Percentiles rank a stretch among this genome's conserved stretches.
phyloP scores from a whole-genome alignment of 2,329 filamentous ascomycete genomes.

The Ascochyta lentis region DNA sequence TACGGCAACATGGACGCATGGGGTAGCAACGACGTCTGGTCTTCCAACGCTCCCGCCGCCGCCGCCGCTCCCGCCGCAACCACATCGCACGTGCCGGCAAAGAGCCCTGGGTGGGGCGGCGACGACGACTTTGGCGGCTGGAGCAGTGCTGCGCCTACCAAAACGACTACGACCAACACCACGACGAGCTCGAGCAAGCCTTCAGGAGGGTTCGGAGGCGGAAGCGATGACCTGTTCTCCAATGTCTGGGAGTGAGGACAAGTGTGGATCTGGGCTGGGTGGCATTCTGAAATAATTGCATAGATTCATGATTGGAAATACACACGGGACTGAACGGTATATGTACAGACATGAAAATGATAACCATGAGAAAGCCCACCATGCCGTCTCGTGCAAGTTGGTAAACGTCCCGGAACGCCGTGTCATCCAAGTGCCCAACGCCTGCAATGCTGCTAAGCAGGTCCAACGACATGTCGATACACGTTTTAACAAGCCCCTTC shows the following conservation, averaged over 20 bases:
- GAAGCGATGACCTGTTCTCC: constrained; percentile 83
- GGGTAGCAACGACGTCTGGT: constrained; percentile 85
- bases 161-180: constrained; percentile 54
- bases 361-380: neutral
- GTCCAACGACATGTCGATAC: too few relatives aligned
- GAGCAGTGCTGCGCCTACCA: constrained; percentile 75
- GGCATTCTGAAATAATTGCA: constrained; percentile 11
- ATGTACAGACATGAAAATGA: constrained; percentile 4
- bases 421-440: too few relatives aligned
- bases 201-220: constrained; percentile 61
- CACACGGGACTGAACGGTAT: neutral
- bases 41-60: constrained; percentile 65
- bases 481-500: too few relatives aligned
- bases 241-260: constrained; percentile 84
- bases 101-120: constrained; percentile 62
- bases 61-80: constrained; percentile 42
- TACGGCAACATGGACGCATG: constrained; percentile 73
- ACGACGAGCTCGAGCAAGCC: constrained; percentile 51
- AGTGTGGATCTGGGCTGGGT: neutral
- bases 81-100: constrained; percentile 50
- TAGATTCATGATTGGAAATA: constrained; percentile 6
- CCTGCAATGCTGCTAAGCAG: too few relatives aligned
- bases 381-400: neutral
- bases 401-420: too few relatives aligned
- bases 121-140: constrained; percentile 96